Conservation (phyloP, 2,329 filamentous ascomycete species). For the Cladosporium velox region DNA sequence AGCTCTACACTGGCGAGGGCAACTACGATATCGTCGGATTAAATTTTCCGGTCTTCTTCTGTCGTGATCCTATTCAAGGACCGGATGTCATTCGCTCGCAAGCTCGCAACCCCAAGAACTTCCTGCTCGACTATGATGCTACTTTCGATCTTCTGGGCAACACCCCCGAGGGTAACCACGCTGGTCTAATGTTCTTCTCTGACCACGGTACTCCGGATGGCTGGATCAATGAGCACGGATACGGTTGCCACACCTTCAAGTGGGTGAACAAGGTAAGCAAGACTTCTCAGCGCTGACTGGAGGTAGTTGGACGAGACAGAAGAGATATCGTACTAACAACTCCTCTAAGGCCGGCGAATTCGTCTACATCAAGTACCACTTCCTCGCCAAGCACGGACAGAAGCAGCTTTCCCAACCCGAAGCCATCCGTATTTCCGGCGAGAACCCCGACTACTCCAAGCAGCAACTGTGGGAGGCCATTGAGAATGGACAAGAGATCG, state of each 20-base stretch:
- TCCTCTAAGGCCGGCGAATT: constrained; percentile 41
- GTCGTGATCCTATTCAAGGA: constrained; percentile 24
- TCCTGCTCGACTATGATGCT: constrained; percentile 52
- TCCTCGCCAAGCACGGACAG: constrained; percentile 50
- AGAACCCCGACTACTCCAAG: constrained; percentile 47
- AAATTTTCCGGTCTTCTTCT: constrained; percentile 55
- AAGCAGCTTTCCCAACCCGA: constrained; percentile 49
- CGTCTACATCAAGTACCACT: constrained; percentile 56
- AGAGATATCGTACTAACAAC: constrained; percentile 21
- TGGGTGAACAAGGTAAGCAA: constrained; percentile 30
- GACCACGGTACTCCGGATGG: constrained; percentile 53
- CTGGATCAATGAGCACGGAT: constrained; percentile 47
- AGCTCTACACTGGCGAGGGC: constrained; percentile 53
- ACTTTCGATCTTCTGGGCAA: constrained; percentile 53
- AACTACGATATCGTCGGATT: constrained; percentile 54
- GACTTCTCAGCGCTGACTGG: too few relatives aligned
- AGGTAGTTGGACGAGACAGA: too few relatives aligned
- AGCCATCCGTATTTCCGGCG: constrained; percentile 42
- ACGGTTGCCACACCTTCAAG: constrained; percentile 51
- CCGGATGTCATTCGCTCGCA: constrained; percentile 51
- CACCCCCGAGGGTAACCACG: constrained; percentile 53
- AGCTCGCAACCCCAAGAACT: constrained; percentile 50
- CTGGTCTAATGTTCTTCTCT: constrained; percentile 52
- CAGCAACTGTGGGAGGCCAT: constrained; percentile 49
- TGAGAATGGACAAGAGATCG: constrained; percentile 44